These are phyloP conservation scores for Gracilaria caudata DNA, from an alignment of 23 red algal genomes.

Conservation along the genomic window DNA sequence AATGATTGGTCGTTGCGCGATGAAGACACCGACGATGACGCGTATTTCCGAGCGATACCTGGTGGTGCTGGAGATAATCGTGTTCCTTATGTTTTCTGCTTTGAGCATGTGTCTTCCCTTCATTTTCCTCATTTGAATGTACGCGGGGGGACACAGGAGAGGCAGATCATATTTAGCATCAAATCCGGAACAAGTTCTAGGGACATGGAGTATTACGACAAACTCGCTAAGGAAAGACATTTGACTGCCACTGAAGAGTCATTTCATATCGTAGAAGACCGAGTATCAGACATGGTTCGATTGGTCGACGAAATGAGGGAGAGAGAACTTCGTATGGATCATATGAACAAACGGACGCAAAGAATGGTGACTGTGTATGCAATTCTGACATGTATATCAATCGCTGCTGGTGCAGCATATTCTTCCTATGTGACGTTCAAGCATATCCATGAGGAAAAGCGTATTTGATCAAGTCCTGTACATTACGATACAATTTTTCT, in stretches of 20 bases:
- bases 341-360: conserved; percentile 36
- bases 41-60: conserved; percentile 34
- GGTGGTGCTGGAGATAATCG: conserved; percentile 46
- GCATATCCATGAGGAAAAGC: conserved; percentile 21
- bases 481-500: background rate
- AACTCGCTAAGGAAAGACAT: conserved; percentile 63
- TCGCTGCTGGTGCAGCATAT: conserved; percentile 26
- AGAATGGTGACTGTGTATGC: conserved; percentile 30
- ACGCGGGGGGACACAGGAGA: background rate
- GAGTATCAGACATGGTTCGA: conserved; percentile 64
- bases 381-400: conserved; percentile 32
- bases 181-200: conserved; percentile 29
- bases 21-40: conserved; percentile 41
- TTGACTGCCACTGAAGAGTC: conserved; percentile 41
- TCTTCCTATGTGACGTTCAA: conserved; percentile 47
- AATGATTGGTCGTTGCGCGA: conserved; percentile 52
- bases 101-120: conserved; percentile 47
- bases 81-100: conserved; percentile 43
- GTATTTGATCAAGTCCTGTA: conserved; percentile 4
- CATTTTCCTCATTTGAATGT: conserved; percentile 21
- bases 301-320: conserved; percentile 70
- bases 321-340: conserved; percentile 50
- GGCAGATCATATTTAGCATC: conserved; percentile 55
- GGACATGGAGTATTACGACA: conserved; percentile 55
- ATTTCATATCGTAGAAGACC: conserved; percentile 55